phyloP scores from a whole-genome alignment of 108 stramenopile species.

The Asterionellopsis glacialis region DNA sequence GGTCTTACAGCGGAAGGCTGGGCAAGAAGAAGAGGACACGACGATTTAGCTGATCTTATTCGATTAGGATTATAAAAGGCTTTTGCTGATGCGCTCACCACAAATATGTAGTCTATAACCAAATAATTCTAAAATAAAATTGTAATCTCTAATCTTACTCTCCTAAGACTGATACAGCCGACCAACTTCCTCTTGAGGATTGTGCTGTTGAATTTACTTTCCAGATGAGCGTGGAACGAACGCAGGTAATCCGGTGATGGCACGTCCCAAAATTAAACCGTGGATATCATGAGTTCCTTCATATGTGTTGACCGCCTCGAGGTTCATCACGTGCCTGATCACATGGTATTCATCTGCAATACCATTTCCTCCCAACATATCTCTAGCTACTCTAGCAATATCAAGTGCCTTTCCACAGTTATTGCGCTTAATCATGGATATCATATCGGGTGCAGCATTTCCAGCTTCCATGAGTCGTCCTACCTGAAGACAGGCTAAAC shows the following conservation, averaged over 20 bases:
- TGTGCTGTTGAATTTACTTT: neutral
- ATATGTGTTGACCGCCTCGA: constrained; percentile 98
- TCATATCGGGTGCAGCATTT: constrained; percentile 77
- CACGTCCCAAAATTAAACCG: constrained; percentile 90
- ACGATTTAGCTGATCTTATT: constrained; percentile 68
- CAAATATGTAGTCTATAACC: neutral
- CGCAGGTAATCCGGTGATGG: constrained; percentile 88
- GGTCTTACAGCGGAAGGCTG: constrained; percentile 76
- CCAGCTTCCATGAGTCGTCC: constrained; percentile 86
- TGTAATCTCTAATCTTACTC: neutral
- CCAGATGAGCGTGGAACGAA: constrained; percentile 20
- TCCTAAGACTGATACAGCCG: neutral
- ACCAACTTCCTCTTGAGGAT: too few species aligned
- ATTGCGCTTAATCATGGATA: constrained; percentile 93
- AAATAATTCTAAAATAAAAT: neutral
- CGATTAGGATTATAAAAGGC: constrained; percentile 40
- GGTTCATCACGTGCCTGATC: constrained; percentile 91
- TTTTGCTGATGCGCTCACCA: neutral
- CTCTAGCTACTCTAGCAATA: constrained; percentile 78
- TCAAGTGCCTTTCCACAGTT: constrained; percentile 90
- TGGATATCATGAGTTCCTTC: constrained; percentile 98
- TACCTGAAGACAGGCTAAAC: constrained; percentile 73
- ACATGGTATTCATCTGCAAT: constrained; percentile 96
- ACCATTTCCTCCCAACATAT: constrained; percentile 97
- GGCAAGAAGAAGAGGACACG: constrained; percentile 59